Conservation (phyloP, 106 monocot species). For the Cymbidium sinense region DNA sequence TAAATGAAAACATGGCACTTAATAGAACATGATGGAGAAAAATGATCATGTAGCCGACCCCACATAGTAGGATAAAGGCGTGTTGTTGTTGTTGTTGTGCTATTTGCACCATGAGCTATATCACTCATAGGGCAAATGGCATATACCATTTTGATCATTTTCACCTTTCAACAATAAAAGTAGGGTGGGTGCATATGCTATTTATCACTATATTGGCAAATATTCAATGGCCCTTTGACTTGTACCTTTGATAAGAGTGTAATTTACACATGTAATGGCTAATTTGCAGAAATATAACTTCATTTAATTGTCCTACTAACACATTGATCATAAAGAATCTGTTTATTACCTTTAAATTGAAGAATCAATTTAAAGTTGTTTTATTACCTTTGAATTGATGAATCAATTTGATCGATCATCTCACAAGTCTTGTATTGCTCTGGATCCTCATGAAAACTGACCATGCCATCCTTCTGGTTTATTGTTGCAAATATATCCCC, state of each 20-base stretch:
- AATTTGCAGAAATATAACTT: not conserved
- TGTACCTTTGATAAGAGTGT: not conserved
- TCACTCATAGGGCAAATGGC: no score
- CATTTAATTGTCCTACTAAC: not conserved
- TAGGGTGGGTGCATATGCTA: not conserved
- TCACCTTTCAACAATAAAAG: no score
- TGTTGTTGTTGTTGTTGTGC: no score
- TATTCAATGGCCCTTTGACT: not conserved
- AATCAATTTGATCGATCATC: conserved; percentile 78
- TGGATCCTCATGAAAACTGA: conserved; percentile 98
- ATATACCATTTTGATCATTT: no score
- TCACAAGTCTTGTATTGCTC: conserved; percentile 94
- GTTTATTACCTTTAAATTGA: no score
- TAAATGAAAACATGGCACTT: no score
- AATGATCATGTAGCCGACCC: no score
- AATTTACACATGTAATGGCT: not conserved
- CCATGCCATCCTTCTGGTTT: conserved; percentile 99
- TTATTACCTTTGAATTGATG: conserved; percentile 74
- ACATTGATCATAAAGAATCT: not conserved
- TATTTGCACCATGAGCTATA: no score
- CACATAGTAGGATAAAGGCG: no score
- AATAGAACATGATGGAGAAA: no score
- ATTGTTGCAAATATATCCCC: conserved; percentile 96
- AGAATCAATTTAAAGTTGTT: no score
- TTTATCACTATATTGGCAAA: not conserved